Percentiles rank a stretch among this genome's conserved stretches.
Conservation (phyloP, 768 basidiomycete genomes). For the Candolleomyces eurysporus region DNA sequence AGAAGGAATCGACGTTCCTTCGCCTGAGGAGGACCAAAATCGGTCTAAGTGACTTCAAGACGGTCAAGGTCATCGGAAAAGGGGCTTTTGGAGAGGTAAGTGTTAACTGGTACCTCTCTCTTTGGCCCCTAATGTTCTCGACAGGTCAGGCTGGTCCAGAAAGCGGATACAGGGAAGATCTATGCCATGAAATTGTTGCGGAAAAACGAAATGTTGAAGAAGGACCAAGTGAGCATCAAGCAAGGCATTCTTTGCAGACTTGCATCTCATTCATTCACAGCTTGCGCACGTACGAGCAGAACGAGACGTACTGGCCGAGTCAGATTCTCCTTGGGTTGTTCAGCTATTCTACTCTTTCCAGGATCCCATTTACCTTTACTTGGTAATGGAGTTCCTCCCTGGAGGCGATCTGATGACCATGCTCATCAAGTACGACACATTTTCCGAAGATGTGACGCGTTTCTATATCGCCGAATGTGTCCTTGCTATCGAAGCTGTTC, state of each 20-base stretch:
- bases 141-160: conserved; percentile 90
- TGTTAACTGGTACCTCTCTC: neutral
- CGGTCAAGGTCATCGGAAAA: conserved; percentile 98
- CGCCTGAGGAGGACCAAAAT: conserved; percentile 86
- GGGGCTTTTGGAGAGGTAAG: conserved; percentile 96
- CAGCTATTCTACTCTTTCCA: conserved; percentile 99
- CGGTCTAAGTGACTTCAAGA: conserved; percentile 89
- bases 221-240: conserved; percentile 75
- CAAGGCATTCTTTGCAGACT: neutral
- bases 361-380: conserved; percentile 86
- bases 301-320: conserved; percentile 94
- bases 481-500: conserved; percentile 95
- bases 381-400: conserved; percentile 99
- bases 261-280: conserved; percentile 36
- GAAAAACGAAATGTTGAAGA: conserved; percentile 99
- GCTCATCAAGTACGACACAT: conserved; percentile 99
- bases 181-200: conserved; percentile 98
- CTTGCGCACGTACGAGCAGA: conserved; percentile 97
- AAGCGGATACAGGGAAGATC: conserved; percentile 94
- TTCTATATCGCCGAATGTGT: conserved; percentile 99
- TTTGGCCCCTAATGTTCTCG: neutral
- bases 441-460: conserved; percentile 95
- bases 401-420: conserved; percentile 99
- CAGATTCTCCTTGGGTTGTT: conserved; percentile 94
- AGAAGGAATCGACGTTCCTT: conserved; percentile 86